phyloP scores from a whole-genome alignment of 2,329 filamentous ascomycete genomes.

The Chaetomium sp. region DNA sequence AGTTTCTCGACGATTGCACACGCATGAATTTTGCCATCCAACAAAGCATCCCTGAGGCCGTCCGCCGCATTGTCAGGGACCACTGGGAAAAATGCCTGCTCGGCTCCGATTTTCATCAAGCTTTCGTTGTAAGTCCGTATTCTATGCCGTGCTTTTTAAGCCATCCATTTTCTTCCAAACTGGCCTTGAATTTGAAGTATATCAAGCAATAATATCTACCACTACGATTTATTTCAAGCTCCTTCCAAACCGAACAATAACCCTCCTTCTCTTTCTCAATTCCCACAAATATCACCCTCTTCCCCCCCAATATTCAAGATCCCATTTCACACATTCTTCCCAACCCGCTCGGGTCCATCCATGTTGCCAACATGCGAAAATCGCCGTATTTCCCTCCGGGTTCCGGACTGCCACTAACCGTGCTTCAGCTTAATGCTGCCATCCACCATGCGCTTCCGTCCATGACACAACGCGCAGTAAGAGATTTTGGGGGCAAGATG shows the following conservation, averaged over 20 bases:
- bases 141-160: constrained; percentile 9
- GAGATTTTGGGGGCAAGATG: constrained; percentile 51
- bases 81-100: constrained; percentile 54
- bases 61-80: constrained; percentile 53
- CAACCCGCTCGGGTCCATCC: neutral
- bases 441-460: constrained; percentile 48
- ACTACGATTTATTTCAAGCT: neutral
- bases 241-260: neutral
- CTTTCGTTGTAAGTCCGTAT: constrained; percentile 52
- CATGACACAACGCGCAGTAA: constrained; percentile 45
- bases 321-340: neutral
- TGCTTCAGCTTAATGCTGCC: constrained; percentile 51
- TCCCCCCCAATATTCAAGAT: neutral
- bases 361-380: neutral
- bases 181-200: neutral
- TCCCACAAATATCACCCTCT: neutral
- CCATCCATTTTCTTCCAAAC: neutral
- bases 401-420: constrained; percentile 34
- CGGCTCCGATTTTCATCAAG: constrained; percentile 55
- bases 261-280: neutral
- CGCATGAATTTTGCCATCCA: constrained; percentile 46
- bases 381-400: constrained; percentile 6
- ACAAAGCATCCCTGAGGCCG: constrained; percentile 47
- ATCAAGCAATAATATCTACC: neutral
- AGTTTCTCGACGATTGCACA: constrained; percentile 45